Evolutionary conservation across 1,284 basidiomycete species (phyloP), one percentile per base, ranked within the genome.

Genomic region (Cryptococcus amylolentus): DNA sequence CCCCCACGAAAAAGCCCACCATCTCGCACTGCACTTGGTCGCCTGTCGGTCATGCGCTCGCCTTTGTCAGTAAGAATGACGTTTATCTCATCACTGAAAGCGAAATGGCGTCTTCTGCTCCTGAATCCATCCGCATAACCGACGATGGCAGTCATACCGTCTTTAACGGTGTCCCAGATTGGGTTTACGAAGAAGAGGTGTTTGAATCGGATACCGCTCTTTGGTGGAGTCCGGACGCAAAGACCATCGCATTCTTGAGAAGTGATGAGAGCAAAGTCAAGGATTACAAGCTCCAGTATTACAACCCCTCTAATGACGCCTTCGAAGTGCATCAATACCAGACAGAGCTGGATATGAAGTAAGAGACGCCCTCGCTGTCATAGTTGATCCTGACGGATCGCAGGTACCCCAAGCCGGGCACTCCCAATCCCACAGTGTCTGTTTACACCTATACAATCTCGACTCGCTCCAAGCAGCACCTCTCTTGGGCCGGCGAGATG

Each of bases 181-280:
- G 95, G 91, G 92, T 95, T 6, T 96, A 96, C 74, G 93, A 97
- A 75, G 93, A 97, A 75, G 93, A 97, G 72, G 77, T 98, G 26
- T 89, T 92, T 63, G 78, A 81, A 5, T 71, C 78, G 38, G 85
- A 92, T 66, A 86, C 77, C 51, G 87, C 92, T 0, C 80, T 95
- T 7, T 98, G 92, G 92, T 97, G 91, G 87, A 88, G 88, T 28
- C 93, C 93, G 0, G 84, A 89, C 64, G 87, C 88, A 0, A 78
- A 82, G 10, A 88, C 87, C 61, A 66, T 98, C 39, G 90, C 92
- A 0, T 98, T 87, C 78, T 84, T 98, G 42, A 80, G 84, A 14
- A 86, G 91, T 58, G 91, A 98, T 75, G 95, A 98, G 79, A 88
- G 88, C 18, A 78, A 82, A 0, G 95, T 98, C 1, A 85, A 87